A percentile compares a stretch with the other conserved stretches of the same genome.
Conservation (phyloP, 1,284 basidiomycete species). For the Fistulinella staudtii region DNA sequence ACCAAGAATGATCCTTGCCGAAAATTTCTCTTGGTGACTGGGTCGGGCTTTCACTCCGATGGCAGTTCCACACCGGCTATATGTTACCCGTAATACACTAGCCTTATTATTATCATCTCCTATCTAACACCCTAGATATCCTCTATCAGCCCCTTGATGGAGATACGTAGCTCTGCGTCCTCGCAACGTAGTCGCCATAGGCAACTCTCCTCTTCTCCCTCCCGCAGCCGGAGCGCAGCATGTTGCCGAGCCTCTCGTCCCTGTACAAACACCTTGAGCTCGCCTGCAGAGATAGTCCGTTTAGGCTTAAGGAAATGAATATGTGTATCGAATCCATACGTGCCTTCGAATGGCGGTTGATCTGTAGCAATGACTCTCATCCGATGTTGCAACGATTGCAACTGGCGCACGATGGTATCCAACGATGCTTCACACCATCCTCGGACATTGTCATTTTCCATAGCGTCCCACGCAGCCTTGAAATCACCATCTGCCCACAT, state of each 20-base stretch:
- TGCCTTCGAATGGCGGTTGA: slow-evolving; percentile 57
- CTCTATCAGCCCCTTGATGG: slow-evolving; percentile 39
- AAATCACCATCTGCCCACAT: slow-evolving; percentile 41
- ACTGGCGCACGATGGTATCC: slow-evolving; percentile 45
- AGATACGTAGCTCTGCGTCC: slow-evolving; percentile 37
- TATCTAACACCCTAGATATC: slow-evolving; percentile 8
- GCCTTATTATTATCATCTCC: no score
- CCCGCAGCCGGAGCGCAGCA: slow-evolving; percentile 53
- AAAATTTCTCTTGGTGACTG: slow-evolving; percentile 15
- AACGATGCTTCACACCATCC: slow-evolving; percentile 64
- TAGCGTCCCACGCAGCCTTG: slow-evolving; percentile 49
- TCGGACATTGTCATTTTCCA: slow-evolving; percentile 44
- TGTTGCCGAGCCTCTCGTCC: slow-evolving; percentile 18
- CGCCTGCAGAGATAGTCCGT: slow-evolving; percentile 42
- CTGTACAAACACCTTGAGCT: slow-evolving; percentile 55
- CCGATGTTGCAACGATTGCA: slow-evolving; percentile 47
- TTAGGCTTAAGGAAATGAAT: background rate
- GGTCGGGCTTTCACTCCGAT: background rate
- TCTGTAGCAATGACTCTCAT: slow-evolving; percentile 53
- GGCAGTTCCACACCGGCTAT: no score
- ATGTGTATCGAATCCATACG: slow-evolving; percentile 17
- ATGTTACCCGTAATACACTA: no score
- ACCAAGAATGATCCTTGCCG: slow-evolving; percentile 22
- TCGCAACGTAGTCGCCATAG: slow-evolving; percentile 66
- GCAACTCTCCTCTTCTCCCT: slow-evolving; percentile 66